Conservation (phyloP, 2,329 filamentous ascomycete species). For the Alternaria solani region DNA sequence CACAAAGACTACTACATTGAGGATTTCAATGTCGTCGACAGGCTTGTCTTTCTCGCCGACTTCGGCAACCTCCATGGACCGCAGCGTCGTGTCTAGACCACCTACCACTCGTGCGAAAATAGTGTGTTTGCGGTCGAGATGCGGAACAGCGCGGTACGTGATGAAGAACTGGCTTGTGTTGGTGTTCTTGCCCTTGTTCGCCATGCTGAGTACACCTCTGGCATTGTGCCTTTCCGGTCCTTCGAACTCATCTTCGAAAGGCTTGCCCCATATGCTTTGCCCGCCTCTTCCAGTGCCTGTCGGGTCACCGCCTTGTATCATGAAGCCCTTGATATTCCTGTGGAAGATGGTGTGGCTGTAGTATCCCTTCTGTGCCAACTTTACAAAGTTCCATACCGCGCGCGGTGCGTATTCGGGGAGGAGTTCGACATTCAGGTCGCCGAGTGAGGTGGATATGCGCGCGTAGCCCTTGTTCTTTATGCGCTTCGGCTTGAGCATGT, state of each 20-base stretch:
- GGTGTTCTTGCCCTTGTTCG: slow-evolving; percentile 98
- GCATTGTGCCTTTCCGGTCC: slow-evolving; percentile 84
- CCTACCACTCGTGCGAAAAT: slow-evolving; percentile 89
- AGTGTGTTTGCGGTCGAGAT: slow-evolving; percentile 96
- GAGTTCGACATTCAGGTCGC: slow-evolving; percentile 86
- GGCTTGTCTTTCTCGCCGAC: slow-evolving; percentile 80
- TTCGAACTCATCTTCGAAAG: slow-evolving; percentile 93
- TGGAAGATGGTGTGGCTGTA: slow-evolving; percentile 88
- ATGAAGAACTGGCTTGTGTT: slow-evolving; percentile 97
- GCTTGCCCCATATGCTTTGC: slow-evolving; percentile 89
- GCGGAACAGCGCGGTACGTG: slow-evolving; percentile 81
- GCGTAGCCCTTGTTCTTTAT: slow-evolving; percentile 93
- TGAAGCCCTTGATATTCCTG: slow-evolving; percentile 93
- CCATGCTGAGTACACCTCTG: slow-evolving; percentile 88
- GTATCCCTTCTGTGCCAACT: slow-evolving; percentile 86
- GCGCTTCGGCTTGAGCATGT: slow-evolving; percentile 89
- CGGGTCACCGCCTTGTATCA: slow-evolving; percentile 97
- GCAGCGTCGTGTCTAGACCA: slow-evolving; percentile 74
- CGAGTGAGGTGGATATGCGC: slow-evolving; percentile 84
- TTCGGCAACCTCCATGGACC: slow-evolving; percentile 77
- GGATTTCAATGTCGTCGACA: slow-evolving; percentile 78
- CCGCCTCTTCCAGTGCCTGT: slow-evolving; percentile 93
- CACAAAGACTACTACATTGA: slow-evolving; percentile 84
- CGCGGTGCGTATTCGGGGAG: slow-evolving; percentile 90
- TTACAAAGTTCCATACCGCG: slow-evolving; percentile 96